A percentile compares a stretch with the other conserved stretches of the same genome.
These are phyloP conservation scores for Oryza meyeriana DNA, from an alignment of 176 grass and related monocot genomes.

Conservation along the genomic window DNA sequence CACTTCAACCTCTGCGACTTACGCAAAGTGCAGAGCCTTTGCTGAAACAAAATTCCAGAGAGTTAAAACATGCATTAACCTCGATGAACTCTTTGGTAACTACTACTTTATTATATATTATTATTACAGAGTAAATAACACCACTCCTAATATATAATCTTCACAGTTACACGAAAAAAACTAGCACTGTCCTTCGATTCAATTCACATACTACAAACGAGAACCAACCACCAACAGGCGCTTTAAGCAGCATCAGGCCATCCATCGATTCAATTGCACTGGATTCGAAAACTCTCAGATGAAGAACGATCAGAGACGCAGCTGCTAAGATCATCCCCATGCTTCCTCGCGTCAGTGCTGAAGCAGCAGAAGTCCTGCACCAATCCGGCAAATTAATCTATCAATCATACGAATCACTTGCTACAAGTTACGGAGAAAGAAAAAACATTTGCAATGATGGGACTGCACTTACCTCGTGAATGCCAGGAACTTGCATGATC, in stretches of 20 bases:
- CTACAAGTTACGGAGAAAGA: neutral
- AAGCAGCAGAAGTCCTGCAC: constrained; percentile 42
- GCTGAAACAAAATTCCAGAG: no score
- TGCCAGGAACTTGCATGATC: constrained; percentile 68
- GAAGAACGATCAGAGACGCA: constrained; percentile 16
- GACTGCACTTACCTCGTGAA: constrained; percentile 72
- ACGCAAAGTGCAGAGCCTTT: neutral
- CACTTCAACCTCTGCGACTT: neutral
- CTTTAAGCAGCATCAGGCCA: neutral
- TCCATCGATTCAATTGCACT: neutral
- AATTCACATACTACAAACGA: neutral
- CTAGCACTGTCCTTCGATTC: neutral
- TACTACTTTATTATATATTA: neutral
- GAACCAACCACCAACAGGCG: neutral
- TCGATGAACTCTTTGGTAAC: neutral
- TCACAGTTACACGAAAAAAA: constrained; percentile 7
- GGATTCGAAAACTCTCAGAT: constrained; percentile 22
- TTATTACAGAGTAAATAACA: neutral
- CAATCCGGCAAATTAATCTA: neutral
- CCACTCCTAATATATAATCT: neutral
- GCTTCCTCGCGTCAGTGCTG: neutral
- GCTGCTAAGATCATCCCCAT: neutral
- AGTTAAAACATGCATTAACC: neutral
- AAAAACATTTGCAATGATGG: neutral
- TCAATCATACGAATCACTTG: neutral